Percentiles rank a stretch among this genome's conserved stretches.
Evolutionary conservation across 208 protist genomes (phyloP).

Genomic region (Histomonas meleagridis): DNA sequence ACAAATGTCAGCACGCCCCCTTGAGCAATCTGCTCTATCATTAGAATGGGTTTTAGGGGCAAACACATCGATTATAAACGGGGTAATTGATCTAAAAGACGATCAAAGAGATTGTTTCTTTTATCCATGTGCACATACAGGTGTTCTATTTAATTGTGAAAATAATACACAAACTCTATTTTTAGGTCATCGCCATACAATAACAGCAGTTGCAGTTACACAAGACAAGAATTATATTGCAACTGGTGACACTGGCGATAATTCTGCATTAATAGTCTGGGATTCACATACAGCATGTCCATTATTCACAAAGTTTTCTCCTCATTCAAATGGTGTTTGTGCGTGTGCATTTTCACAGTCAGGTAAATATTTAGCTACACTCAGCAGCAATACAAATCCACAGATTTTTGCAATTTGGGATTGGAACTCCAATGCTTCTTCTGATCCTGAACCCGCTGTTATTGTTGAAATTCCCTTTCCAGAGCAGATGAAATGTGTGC

Average conservation of each 20-base stretch:
- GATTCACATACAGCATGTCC: slow-evolving; percentile 23
- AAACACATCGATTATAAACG: slow-evolving; percentile 30
- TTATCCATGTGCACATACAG: slow-evolving; percentile 29
- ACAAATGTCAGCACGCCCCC: slow-evolving; percentile 16
- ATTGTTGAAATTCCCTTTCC: slow-evolving; percentile 30
- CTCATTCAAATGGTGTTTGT: not conserved
- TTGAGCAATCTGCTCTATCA: slow-evolving; percentile 32
- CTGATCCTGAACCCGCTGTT: not conserved
- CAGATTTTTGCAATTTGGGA: slow-evolving; percentile 24
- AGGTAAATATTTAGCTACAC: slow-evolving; percentile 5
- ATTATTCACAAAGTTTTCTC: not conserved
- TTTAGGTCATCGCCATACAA: slow-evolving; percentile 10
- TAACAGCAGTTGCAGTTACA: slow-evolving; percentile 15
- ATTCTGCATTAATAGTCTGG: slow-evolving; percentile 16
- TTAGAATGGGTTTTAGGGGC: slow-evolving; percentile 25
- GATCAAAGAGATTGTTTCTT: slow-evolving; percentile 8
- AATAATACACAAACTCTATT: slow-evolving; percentile 10
- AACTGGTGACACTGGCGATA: slow-evolving; percentile 3
- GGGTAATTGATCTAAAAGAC: slow-evolving; percentile 13
- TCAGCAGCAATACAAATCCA: not conserved
- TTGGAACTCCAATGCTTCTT: not conserved
- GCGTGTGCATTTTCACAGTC: not conserved
- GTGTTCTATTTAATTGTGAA: not conserved
- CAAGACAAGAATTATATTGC: not conserved
- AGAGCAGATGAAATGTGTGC: not conserved